phyloP scores from a whole-genome alignment of 2,329 filamentous ascomycete species.

The Arthrobotrys megalospora region DNA sequence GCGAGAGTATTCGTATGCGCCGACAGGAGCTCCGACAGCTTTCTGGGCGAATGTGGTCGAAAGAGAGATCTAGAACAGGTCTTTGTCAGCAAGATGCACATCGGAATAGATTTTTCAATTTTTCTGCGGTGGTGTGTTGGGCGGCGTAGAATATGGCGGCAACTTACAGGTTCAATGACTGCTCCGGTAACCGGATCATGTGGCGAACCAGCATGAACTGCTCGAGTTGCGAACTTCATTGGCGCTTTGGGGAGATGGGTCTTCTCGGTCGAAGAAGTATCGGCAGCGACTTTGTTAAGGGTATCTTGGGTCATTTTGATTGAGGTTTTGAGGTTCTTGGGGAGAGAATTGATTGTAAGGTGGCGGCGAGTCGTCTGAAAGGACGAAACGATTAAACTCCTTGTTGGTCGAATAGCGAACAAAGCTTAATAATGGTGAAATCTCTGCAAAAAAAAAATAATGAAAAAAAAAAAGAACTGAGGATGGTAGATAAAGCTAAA shows the following conservation, averaged over 20 bases:
- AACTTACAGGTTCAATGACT: slow-evolving; percentile 84
- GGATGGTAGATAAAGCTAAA: slow-evolving; percentile 13
- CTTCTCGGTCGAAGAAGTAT: slow-evolving; percentile 14
- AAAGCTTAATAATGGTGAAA: slow-evolving; percentile 23
- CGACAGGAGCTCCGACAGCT: slow-evolving; percentile 87
- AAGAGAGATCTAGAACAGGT: slow-evolving; percentile 80
- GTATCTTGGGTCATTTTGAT: slow-evolving; percentile 51
- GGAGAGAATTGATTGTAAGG: background rate
- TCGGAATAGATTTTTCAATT: slow-evolving; percentile 35
- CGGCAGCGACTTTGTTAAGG: background rate
- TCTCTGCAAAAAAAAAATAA: slow-evolving; percentile 29
- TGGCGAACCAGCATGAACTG: slow-evolving; percentile 92
- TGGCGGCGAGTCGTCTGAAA: slow-evolving; percentile 14
- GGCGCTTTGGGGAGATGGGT: slow-evolving; percentile 80
- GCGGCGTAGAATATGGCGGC: background rate
- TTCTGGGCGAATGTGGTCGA: slow-evolving; percentile 97
- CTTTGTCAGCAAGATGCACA: slow-evolving; percentile 27
- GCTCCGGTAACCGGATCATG: slow-evolving; percentile 93
- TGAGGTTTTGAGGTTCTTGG: slow-evolving; percentile 10
- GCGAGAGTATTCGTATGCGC: slow-evolving; percentile 91
- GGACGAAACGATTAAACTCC: slow-evolving; percentile 15
- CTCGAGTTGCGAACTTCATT: slow-evolving; percentile 86
- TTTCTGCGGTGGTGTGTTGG: slow-evolving; percentile 14
- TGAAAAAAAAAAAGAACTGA: background rate
- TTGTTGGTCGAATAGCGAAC: slow-evolving; percentile 13